Conservation (phyloP, 1,284 basidiomycete genomes). For the Apiotrichum porosum region DNA sequence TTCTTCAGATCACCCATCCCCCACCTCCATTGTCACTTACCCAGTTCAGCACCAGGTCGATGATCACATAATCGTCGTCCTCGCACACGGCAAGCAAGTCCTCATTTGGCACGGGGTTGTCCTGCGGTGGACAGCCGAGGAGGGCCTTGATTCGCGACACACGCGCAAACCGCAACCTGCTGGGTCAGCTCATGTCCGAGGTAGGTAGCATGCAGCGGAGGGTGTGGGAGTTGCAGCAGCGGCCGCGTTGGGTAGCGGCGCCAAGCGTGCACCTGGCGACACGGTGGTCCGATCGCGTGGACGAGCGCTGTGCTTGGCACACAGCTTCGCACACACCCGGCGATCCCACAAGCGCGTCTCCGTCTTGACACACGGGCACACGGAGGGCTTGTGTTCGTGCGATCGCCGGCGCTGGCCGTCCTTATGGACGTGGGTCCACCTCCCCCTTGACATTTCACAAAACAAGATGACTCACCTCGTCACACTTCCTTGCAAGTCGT, state of each 20-base stretch:
- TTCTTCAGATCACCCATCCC: no score
- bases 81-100: conserved; percentile 65
- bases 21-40: conserved; percentile 46
- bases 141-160: conserved; percentile 50
- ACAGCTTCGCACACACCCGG: no score
- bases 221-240: background rate
- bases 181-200: background rate
- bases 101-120: conserved; percentile 29
- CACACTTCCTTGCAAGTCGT: conserved; percentile 83
- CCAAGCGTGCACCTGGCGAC: no score
- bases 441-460: no score
- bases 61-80: conserved; percentile 76
- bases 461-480: conserved; percentile 72
- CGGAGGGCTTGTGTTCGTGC: no score
- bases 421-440: no score
- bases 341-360: no score
- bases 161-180: conserved; percentile 52
- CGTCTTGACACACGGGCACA: no score
- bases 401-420: no score
- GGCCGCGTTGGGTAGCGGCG: background rate
- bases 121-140: conserved; percentile 48
- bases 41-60: conserved; percentile 93
- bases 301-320: no score
- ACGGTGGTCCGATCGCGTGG: no score
- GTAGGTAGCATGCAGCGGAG: no score